These are phyloP conservation scores for Samsoniella hepiali DNA, from an alignment of 2,329 filamentous ascomycete species.

Conservation along the genomic window DNA sequence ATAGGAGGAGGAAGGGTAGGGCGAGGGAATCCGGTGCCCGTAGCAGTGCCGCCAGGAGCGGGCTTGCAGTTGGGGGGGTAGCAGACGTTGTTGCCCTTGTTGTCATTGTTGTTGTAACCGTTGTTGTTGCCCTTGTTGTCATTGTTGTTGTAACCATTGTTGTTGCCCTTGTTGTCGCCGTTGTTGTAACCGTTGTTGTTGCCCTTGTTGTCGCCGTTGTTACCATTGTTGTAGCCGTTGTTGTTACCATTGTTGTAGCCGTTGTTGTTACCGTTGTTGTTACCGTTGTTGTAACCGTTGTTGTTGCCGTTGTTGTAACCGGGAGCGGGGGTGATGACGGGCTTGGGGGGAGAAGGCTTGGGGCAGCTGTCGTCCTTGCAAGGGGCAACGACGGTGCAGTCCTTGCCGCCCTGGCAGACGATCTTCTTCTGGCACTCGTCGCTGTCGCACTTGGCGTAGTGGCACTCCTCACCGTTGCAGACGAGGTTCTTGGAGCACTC, in stretches of 20 bases:
- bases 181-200: background rate
- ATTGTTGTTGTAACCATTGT: background rate
- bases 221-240: background rate
- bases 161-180: background rate
- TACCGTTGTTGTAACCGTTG: background rate
- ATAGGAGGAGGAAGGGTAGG: constrained; percentile 18
- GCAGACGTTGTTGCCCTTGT: background rate
- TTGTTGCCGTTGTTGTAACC: background rate
- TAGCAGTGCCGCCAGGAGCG: constrained; percentile 9
- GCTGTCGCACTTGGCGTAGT: constrained; percentile 30
- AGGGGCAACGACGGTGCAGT: constrained; percentile 26
- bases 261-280: background rate
- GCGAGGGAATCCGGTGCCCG: constrained; percentile 1
- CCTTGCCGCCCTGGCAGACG: constrained; percentile 25
- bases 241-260: background rate
- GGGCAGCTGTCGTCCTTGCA: constrained; percentile 23
- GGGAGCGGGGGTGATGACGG: constrained; percentile 19
- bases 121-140: background rate
- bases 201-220: background rate
- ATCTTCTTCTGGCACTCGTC: constrained; percentile 31
- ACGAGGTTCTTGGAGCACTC: constrained; percentile 33
- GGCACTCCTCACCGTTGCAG: constrained; percentile 32
- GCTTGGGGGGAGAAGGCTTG: constrained; percentile 19
- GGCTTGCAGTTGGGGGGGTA: background rate
- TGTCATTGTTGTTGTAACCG: background rate